These are phyloP conservation scores for Kwoniella europaea DNA, from an alignment of 768 basidiomycete genomes.

Conservation along the genomic window DNA sequence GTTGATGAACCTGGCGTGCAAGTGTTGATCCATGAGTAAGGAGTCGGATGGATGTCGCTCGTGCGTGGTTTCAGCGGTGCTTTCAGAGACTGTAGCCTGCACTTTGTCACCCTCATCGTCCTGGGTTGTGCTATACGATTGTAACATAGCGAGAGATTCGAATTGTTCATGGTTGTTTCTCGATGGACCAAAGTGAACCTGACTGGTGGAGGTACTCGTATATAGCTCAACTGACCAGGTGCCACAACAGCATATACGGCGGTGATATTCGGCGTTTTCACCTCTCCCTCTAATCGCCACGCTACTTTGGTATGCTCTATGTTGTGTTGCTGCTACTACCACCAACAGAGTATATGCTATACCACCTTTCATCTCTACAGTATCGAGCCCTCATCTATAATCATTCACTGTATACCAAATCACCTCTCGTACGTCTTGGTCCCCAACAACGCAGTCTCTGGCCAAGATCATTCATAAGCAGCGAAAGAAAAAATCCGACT, in stretches of 20 bases:
- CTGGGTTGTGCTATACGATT: not conserved
- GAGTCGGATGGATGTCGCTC: slow-evolving; percentile 26
- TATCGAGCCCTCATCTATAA: not conserved
- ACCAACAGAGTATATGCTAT: not conserved
- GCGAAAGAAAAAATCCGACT: not conserved
- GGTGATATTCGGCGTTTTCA: slow-evolving; percentile 34
- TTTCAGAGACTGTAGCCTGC: slow-evolving; percentile 9
- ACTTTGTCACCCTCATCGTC: slow-evolving; percentile 19
- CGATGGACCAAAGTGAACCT: slow-evolving; percentile 16
- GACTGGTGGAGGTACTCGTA: slow-evolving; percentile 7
- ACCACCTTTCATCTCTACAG: not conserved
- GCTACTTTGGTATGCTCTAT: not conserved
- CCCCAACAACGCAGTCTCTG: not conserved
- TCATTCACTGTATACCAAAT: not conserved
- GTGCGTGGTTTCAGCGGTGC: slow-evolving; percentile 17
- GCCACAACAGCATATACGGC: slow-evolving; percentile 22
- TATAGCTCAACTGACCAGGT: slow-evolving; percentile 12
- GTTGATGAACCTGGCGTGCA: slow-evolving; percentile 26
- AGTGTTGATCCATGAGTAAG: slow-evolving; percentile 44
- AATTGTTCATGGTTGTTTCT: not conserved
- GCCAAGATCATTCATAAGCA: not conserved
- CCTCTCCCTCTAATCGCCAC: slow-evolving; percentile 1
- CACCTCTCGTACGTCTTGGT: slow-evolving; percentile 4
- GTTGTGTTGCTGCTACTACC: no score
- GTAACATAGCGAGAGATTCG: not conserved